Conservation (phyloP, 2,329 filamentous ascomycete species). For the Ophiosphaerella herpotricha region DNA sequence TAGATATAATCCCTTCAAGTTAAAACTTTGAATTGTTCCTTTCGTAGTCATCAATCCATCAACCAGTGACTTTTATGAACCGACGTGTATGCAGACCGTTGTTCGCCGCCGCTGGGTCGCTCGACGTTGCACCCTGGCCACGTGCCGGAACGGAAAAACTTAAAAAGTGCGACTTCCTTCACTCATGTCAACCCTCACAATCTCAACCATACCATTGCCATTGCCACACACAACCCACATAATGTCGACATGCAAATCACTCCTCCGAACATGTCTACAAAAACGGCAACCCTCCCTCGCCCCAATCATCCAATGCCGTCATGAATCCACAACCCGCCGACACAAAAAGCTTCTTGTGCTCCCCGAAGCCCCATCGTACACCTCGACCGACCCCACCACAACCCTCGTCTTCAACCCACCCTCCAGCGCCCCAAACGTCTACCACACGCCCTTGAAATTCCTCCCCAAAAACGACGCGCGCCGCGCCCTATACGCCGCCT, state of each 20-base stretch:
- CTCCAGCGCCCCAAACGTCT: conserved; percentile 64
- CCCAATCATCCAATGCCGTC: conserved; percentile 41
- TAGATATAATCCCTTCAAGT: too few species aligned
- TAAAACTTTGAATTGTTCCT: neutral
- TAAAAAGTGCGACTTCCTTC: conserved; percentile 30
- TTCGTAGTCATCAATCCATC: neutral
- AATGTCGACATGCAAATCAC: conserved; percentile 42
- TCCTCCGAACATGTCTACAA: conserved; percentile 28
- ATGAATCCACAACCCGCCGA: conserved; percentile 52
- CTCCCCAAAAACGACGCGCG: conserved; percentile 64
- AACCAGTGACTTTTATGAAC: neutral
- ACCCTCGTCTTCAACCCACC: conserved; percentile 65
- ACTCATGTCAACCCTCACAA: conserved; percentile 12
- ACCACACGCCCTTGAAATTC: conserved; percentile 68
- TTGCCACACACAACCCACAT: conserved; percentile 16
- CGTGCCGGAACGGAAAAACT: conserved; percentile 30
- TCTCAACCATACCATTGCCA: conserved; percentile 12
- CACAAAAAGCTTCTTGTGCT: conserved; percentile 54
- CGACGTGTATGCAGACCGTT: neutral
- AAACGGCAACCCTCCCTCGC: conserved; percentile 23
- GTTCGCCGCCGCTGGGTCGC: conserved; percentile 4
- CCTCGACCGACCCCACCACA: conserved; percentile 30
- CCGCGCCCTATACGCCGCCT: conserved; percentile 51
- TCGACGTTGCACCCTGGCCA: conserved; percentile 3
- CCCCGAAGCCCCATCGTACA: conserved; percentile 52